Evolutionary conservation across 106 monocot genomes (phyloP).

Genomic region (Phalaenopsis equestris): DNA sequence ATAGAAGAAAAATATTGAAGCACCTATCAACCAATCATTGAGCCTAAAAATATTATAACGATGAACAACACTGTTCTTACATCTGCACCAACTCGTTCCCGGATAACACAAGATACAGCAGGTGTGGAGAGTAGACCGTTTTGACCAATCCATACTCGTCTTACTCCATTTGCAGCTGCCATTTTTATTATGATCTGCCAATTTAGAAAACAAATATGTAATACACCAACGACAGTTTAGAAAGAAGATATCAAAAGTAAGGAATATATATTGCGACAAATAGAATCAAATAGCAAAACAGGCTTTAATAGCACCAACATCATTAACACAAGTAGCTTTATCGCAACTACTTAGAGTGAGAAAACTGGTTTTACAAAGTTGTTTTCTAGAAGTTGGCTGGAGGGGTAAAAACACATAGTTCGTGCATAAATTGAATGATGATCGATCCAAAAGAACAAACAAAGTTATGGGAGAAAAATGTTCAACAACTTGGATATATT

Average conservation of each 20-base stretch:
- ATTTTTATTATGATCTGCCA: conserved; percentile 80
- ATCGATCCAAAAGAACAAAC: no score
- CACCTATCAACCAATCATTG: not conserved
- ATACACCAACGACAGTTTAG: not conserved
- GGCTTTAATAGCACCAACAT: conserved; percentile 8
- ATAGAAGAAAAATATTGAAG: no score
- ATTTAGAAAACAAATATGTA: not conserved
- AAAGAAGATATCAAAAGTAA: not conserved
- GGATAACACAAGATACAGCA: conserved; percentile 92
- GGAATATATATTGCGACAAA: not conserved
- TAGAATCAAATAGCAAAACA: not conserved
- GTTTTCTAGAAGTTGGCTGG: not conserved
- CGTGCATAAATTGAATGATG: not conserved
- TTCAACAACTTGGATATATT: no score
- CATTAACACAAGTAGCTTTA: no score
- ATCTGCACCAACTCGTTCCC: conserved; percentile 96
- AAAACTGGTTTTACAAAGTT: not conserved
- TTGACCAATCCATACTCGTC: conserved; percentile 87
- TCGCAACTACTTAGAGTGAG: no score
- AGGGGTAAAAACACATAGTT: not conserved
- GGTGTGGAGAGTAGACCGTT: conserved; percentile 93
- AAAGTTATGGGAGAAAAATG: no score
- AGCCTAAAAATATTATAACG: not conserved
- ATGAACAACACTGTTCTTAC: not conserved
- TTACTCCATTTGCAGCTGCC: conserved; percentile 95